Conservation (phyloP, 495 filamentous ascomycete species). For the Tuber magnatum region DNA sequence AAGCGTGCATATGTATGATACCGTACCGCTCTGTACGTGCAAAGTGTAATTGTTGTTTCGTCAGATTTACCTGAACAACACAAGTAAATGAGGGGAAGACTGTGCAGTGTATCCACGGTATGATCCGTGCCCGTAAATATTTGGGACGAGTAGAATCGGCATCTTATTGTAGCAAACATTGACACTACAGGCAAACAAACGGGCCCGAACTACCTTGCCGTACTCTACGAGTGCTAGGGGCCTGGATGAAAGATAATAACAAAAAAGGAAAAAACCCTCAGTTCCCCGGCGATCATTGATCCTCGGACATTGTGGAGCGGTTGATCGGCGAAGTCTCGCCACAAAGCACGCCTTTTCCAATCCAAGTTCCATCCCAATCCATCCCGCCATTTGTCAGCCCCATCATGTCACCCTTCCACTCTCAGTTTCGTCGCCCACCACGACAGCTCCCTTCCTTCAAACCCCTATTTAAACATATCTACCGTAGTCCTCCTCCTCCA, state of each 20-base stretch:
- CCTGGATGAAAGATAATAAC: not conserved
- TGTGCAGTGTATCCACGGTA: not conserved
- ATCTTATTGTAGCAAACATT: not conserved
- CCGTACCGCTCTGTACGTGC: not conserved
- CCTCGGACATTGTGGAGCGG: not conserved
- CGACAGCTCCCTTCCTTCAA: not conserved
- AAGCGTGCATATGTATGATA: slow-evolving; percentile 6
- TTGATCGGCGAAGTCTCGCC: not conserved
- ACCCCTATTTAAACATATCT: not conserved
- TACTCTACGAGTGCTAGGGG: not conserved
- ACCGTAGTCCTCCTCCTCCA: not conserved
- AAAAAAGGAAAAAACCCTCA: not conserved
- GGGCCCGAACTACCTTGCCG: not conserved
- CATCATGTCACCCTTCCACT: not conserved
- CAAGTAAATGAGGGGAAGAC: not conserved
- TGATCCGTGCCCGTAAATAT: not conserved
- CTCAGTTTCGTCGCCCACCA: not conserved
- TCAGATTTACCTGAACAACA: not conserved
- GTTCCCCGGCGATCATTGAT: not conserved
- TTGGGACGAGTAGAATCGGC: not conserved
- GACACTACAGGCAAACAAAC: not conserved
- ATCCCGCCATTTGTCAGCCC: not conserved
- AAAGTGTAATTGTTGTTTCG: not conserved
- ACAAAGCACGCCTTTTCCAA: not conserved
- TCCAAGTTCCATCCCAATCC: not conserved